Evolutionary conservation across 352 stramenopile genomes (phyloP).

Genomic region (Phytophthora cactorum): DNA sequence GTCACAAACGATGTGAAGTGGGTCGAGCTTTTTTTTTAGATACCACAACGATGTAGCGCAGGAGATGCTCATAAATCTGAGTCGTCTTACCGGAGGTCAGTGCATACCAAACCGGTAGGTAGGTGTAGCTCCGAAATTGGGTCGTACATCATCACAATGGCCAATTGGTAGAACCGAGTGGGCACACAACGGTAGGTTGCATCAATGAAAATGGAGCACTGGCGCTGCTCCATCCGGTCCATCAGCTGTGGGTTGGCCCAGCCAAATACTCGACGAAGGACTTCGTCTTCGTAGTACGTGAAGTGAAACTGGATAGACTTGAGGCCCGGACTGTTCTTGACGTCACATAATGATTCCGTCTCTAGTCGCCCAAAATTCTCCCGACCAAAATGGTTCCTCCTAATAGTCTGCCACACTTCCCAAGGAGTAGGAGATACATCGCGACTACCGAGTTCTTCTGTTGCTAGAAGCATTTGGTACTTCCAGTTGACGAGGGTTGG

Average conservation of each 20-base stretch:
- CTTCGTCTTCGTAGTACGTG: conserved; percentile 15
- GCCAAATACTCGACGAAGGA: conserved; percentile 1
- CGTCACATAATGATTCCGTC: not conserved
- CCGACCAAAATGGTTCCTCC: not conserved
- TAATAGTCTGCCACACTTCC: not conserved
- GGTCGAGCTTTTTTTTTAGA: conserved; percentile 5
- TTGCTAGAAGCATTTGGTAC: not conserved
- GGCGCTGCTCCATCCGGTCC: conserved; percentile 1
- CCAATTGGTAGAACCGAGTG: conserved; percentile 13
- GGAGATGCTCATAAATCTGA: not conserved
- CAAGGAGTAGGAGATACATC: not conserved
- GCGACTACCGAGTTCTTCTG: not conserved
- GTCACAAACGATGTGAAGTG: not conserved
- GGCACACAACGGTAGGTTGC: conserved; percentile 13
- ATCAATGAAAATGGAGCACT: conserved; percentile 9
- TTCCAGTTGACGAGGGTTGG: not conserved
- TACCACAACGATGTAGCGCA: not conserved
- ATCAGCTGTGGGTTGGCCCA: conserved; percentile 4
- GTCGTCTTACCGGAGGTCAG: conserved; percentile 5
- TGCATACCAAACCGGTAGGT: conserved; percentile 11
- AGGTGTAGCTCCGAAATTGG: conserved; percentile 10
- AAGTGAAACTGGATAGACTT: conserved; percentile 20
- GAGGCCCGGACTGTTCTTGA: not conserved
- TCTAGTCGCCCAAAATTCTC: conserved; percentile 5
- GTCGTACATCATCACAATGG: conserved; percentile 8